These are phyloP conservation scores for Thinopyrum elongatum DNA, from an alignment of 176 grass and related monocot genomes.

Conservation along the genomic window DNA sequence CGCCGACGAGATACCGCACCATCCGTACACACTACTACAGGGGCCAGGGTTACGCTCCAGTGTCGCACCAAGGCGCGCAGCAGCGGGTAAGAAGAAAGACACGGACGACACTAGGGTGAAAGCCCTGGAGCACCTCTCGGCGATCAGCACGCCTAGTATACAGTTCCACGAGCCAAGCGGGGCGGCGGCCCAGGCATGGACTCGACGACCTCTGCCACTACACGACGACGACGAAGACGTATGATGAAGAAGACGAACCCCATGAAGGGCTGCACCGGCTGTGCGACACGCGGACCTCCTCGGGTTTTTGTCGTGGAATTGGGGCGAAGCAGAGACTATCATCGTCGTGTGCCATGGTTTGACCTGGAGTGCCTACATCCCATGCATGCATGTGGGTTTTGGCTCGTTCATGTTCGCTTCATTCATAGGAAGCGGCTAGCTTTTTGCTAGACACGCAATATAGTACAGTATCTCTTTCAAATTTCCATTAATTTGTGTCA, in stretches of 20 bases:
- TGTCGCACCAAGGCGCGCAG: neutral
- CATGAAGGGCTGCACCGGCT: neutral
- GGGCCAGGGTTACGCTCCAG: neutral
- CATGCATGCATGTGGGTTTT: too few species aligned
- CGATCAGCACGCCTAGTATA: neutral
- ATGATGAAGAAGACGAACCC: neutral
- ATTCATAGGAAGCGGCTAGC: too few species aligned
- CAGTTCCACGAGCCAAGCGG: neutral
- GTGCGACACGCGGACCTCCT: neutral
- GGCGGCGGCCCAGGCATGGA: neutral
- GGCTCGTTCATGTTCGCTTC: too few species aligned
- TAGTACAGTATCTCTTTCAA: too few species aligned
- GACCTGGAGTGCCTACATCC: too few species aligned
- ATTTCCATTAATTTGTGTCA: too few species aligned
- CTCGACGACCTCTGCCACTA: neutral
- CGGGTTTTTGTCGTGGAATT: neutral
- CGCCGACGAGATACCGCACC: slow-evolving; percentile 25
- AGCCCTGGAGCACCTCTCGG: neutral
- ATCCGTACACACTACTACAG: slow-evolving; percentile 16
- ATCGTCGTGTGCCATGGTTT: neutral
- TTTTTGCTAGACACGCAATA: too few species aligned
- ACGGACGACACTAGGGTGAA: neutral
- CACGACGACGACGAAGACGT: neutral
- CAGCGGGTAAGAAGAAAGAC: neutral
- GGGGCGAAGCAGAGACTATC: neutral